These are phyloP conservation scores for Fonsecaea nubica DNA, from an alignment of 2,329 filamentous ascomycete genomes.

Conservation along the genomic window DNA sequence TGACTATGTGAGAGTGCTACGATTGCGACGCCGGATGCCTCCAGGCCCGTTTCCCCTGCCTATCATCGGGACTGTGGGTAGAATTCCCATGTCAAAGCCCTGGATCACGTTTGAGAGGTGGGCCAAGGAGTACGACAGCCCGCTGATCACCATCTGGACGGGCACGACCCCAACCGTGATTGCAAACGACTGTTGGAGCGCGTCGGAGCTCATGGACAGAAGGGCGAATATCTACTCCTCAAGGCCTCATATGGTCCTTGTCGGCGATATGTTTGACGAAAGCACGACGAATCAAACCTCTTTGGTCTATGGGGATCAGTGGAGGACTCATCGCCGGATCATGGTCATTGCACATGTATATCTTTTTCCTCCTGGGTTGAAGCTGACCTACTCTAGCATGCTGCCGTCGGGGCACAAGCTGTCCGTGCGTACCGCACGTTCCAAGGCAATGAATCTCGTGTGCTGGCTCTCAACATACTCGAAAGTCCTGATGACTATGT, in stretches of 20 bases:
- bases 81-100: conserved; percentile 60
- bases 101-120: conserved; percentile 65
- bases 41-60: conserved; percentile 63
- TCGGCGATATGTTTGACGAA: conserved; percentile 43
- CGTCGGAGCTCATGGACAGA: conserved; percentile 45
- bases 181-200: conserved; percentile 44
- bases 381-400: conserved; percentile 52
- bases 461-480: conserved; percentile 56
- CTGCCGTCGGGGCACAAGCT: conserved; percentile 61
- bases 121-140: conserved; percentile 56
- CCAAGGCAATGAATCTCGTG: conserved; percentile 64
- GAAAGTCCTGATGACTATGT: conserved; percentile 47
- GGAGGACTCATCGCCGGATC: conserved; percentile 51
- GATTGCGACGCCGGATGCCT: conserved; percentile 47
- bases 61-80: conserved; percentile 63
- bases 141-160: conserved; percentile 64
- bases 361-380: too few relatives aligned
- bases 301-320: conserved; percentile 48
- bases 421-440: conserved; percentile 60
- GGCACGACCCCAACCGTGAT: conserved; percentile 48
- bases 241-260: conserved; percentile 39
- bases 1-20: conserved; percentile 41
- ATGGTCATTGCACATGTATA: too few relatives aligned
- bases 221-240: conserved; percentile 45
- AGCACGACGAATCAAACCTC: conserved; percentile 54